phyloP scores from a whole-genome alignment of 2,329 filamentous ascomycete species.

The Paramyrothecium roridum region DNA sequence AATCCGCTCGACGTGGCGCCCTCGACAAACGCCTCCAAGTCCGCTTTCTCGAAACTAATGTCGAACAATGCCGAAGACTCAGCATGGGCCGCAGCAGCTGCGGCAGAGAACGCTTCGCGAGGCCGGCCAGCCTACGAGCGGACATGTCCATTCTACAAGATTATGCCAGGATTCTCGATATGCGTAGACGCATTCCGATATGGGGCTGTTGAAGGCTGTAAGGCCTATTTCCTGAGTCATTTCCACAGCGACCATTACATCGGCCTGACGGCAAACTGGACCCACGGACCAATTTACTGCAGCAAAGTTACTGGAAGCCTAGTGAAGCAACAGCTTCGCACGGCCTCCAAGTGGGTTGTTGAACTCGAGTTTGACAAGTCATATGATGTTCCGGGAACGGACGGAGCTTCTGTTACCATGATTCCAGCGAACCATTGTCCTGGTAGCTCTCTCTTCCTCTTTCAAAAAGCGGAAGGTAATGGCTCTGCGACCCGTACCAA shows the following conservation, averaged over 20 bases:
- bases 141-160: slow-evolving; percentile 98
- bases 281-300: slow-evolving; percentile 93
- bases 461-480: slow-evolving; percentile 71
- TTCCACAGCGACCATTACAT: slow-evolving; percentile 99
- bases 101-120: slow-evolving; percentile 70
- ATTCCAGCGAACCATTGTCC: slow-evolving; percentile 96
- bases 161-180: slow-evolving; percentile 87
- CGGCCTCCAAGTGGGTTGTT: slow-evolving; percentile 81
- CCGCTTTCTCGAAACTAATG: slow-evolving; percentile 93
- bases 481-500: slow-evolving; percentile 61
- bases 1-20: slow-evolving; percentile 67
- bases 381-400: slow-evolving; percentile 75
- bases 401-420: slow-evolving; percentile 87
- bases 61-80: slow-evolving; percentile 83
- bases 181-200: slow-evolving; percentile 97
- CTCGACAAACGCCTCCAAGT: slow-evolving; percentile 39
- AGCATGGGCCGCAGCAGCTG: slow-evolving; percentile 85
- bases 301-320: slow-evolving; percentile 89
- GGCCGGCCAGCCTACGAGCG: slow-evolving; percentile 85
- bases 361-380: slow-evolving; percentile 81
- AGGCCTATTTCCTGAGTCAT: slow-evolving; percentile 94
- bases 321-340: slow-evolving; percentile 79
- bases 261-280: slow-evolving; percentile 83
- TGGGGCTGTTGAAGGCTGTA: slow-evolving; percentile 85
- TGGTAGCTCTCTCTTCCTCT: slow-evolving; percentile 89